Conservation (phyloP, 495 filamentous ascomycete genomes). For the Hypoxylon rickii region DNA sequence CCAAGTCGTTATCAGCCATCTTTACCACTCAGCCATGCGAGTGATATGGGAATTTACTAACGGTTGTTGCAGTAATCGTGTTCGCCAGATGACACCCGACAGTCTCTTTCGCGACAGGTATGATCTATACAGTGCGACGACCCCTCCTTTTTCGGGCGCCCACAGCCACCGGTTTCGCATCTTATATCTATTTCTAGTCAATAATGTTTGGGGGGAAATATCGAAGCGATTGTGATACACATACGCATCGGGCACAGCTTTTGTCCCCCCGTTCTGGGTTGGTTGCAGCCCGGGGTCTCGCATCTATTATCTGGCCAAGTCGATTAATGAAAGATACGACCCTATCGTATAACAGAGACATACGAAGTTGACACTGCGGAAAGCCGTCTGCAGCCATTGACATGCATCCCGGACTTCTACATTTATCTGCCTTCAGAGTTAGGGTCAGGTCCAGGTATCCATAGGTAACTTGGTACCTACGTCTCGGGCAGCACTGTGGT, state of each 20-base stretch:
- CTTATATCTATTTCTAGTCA: constrained; percentile 5
- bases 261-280: neutral
- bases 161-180: constrained; percentile 23
- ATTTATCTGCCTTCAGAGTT: neutral
- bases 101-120: constrained; percentile 37
- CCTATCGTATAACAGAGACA: neutral
- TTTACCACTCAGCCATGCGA: too few relatives aligned
- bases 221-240: neutral
- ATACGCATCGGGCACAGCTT: constrained; percentile 1
- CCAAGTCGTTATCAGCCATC: too few relatives aligned
- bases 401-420: neutral
- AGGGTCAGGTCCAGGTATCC: neutral
- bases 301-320: constrained; percentile 37
- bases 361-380: constrained; percentile 5
- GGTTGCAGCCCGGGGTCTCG: constrained; percentile 1
- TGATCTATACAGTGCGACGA: constrained; percentile 35
- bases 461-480: constrained; percentile 1
- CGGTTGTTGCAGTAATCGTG: constrained; percentile 36
- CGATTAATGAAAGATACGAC: neutral
- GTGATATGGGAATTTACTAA: too few relatives aligned
- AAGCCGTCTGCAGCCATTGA: neutral
- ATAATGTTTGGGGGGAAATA: neutral
- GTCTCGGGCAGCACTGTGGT: neutral
- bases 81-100: constrained; percentile 19
- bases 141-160: constrained; percentile 11